These are phyloP conservation scores for Grifola frondosa DNA, from an alignment of 1,284 basidiomycete species.

Conservation along the genomic window DNA sequence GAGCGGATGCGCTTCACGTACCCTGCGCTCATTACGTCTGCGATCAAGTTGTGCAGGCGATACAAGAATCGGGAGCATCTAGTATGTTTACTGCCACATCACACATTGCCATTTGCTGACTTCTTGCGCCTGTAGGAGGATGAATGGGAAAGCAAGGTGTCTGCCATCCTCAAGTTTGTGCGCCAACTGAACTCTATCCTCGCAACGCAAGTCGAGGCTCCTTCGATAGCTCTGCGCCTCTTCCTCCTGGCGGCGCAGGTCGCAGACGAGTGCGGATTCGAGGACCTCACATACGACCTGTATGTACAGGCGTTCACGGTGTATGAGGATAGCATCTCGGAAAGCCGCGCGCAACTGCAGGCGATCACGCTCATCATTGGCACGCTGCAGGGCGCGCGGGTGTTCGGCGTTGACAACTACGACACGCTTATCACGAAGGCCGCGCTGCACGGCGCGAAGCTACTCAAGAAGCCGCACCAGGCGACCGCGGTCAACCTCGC, in stretches of 20 bases:
- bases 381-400: slow-evolving; percentile 79
- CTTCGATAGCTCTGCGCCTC: slow-evolving; percentile 83
- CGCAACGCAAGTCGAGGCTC: slow-evolving; percentile 88
- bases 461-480: slow-evolving; percentile 96
- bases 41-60: slow-evolving; percentile 86
- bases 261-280: slow-evolving; percentile 88
- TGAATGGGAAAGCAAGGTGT: slow-evolving; percentile 82
- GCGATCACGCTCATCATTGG: slow-evolving; percentile 92
- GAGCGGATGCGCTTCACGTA: slow-evolving; percentile 94
- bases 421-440: slow-evolving; percentile 96
- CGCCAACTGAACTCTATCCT: slow-evolving; percentile 90
- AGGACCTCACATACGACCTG: slow-evolving; percentile 92
- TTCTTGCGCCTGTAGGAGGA: slow-evolving; percentile 51
- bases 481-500: slow-evolving; percentile 91
- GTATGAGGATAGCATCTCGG: slow-evolving; percentile 93
- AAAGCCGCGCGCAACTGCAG: slow-evolving; percentile 88
- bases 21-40: slow-evolving; percentile 88
- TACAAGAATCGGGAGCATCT: slow-evolving; percentile 78
- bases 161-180: slow-evolving; percentile 86
- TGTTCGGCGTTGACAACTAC: slow-evolving; percentile 90
- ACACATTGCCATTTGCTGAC: slow-evolving; percentile 3
- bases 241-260: slow-evolving; percentile 95
- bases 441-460: slow-evolving; percentile 88
- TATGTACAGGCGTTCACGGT: slow-evolving; percentile 95
- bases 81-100: slow-evolving; percentile 34